Evolutionary conservation across 495 filamentous ascomycete species (phyloP), one percentile per base, ranked within the genome.

Genomic region (Patellaria atrata): DNA sequence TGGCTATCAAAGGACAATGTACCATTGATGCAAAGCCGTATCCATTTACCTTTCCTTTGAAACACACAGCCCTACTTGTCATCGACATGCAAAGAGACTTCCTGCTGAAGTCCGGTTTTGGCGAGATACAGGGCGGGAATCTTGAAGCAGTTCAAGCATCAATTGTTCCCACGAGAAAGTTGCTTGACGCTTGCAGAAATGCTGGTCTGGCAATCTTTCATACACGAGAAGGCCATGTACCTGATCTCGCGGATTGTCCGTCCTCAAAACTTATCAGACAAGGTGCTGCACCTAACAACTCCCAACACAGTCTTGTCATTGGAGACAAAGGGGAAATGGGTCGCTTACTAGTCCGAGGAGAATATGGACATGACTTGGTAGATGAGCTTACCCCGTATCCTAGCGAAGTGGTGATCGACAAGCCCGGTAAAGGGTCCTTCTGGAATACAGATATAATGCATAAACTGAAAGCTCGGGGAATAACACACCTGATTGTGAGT

Each of bases 161-260:
- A 21, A 61, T 64, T 40, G 55, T 48, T 11, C 61, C 61, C 13
- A 53, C 50, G 30, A 56, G 37, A 32, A 58, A 54, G 28, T 50
- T 82, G 11, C 58, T 82, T 2, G 53, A 67, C 22, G 48, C 59
- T 5, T 81, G 76, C 33, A 70, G 77, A 16, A 52, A 59, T 15
- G 58, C 59, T 9, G 65, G 65, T 1, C 21, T 52, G 42, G 38
- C 41, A 3, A 37, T 52, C 9, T 39, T 52, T 12, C 48, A 52
- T 27, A 52, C 48, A 10, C 45, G 48, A 14, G 48, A 52, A 41
- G 62, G 64, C 7, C 62, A 68, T 33, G 40, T 55, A 8, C 63
- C 61, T 0, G 59, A 68, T 37, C 51, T 71, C 9, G 60, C 61
- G 6, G 68, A 71, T 41, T 59, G 62, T 28, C 63, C 68, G 3